These are phyloP conservation scores for Ganoderma multipileum DNA, from an alignment of 1,284 basidiomycete genomes.

Conservation along the genomic window DNA sequence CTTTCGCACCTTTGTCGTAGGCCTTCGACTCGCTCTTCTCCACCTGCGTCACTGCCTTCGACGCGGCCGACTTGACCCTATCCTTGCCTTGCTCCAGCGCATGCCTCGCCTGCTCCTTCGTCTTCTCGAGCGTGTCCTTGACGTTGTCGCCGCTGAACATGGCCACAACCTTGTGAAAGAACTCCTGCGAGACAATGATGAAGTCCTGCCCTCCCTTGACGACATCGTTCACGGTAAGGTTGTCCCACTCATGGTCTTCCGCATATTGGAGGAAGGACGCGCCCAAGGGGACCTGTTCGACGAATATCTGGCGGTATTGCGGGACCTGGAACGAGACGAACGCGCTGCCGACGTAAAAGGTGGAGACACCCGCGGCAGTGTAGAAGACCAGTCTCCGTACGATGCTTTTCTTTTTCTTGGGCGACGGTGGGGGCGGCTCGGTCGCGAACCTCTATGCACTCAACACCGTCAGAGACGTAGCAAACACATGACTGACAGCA, in stretches of 20 bases:
- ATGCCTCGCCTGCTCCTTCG: slow-evolving; percentile 48
- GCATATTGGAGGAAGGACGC: slow-evolving; percentile 81
- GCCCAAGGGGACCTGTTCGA: slow-evolving; percentile 80
- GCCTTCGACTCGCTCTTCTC: slow-evolving; percentile 49
- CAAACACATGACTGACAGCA: slow-evolving; percentile 7
- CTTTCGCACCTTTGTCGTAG: slow-evolving; percentile 48
- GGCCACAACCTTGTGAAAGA: slow-evolving; percentile 31
- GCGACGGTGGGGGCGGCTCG: slow-evolving; percentile 47
- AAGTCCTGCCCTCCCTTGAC: slow-evolving; percentile 62
- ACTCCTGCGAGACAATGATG: slow-evolving; percentile 42
- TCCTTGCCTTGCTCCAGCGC: slow-evolving; percentile 53
- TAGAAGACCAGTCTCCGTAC: slow-evolving; percentile 64
- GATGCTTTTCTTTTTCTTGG: slow-evolving; percentile 60
- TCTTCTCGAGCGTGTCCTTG: slow-evolving; percentile 45
- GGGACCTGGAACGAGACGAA: slow-evolving; percentile 79
- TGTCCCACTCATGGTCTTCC: slow-evolving; percentile 82
- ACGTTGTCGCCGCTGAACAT: slow-evolving; percentile 46
- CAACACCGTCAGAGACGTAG: slow-evolving; percentile 16
- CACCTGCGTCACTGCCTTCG: slow-evolving; percentile 57
- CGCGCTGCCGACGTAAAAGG: slow-evolving; percentile 83
- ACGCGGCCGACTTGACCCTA: slow-evolving; percentile 53
- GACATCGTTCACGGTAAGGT: slow-evolving; percentile 65
- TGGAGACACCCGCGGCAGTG: slow-evolving; percentile 66
- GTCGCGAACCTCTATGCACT: slow-evolving; percentile 61
- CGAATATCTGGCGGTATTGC: slow-evolving; percentile 82